Base-by-base conservation (phyloP, 495 filamentous ascomycete genomes). In the Penicillium malachiteum region DNA sequence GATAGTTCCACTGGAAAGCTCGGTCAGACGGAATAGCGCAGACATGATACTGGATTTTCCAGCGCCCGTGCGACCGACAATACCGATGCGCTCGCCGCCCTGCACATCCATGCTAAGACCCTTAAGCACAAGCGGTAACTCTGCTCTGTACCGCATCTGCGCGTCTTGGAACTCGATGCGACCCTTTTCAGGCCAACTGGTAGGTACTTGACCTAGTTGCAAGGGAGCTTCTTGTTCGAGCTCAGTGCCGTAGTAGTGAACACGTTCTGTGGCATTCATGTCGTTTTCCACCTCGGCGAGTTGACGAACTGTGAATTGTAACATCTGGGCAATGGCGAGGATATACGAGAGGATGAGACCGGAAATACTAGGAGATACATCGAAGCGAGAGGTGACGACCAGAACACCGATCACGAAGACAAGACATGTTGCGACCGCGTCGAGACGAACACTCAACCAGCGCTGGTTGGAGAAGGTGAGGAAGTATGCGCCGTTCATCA, bases 41-140 rank as follows among this genome's bases (percentile, higher is more conserved):
- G 85, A 86, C 90, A 96, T 96, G 78, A 98, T 96, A 57, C 84
- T 89, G 41, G 88, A 93, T 73, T 98, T 98, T 32, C 93, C 93
- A 0, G 94, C 94, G 6, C 93, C 93, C 0, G 93, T 98, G 16
- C 94, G 85, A 3, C 93, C 93, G 31, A 98, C 91, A 50, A 98
- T 88, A 13, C 94, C 93, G 52, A 98, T 91, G 21, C 92, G 84
- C 76, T 96, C 92, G 46, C 94, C 94, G 14, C 89, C 91, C 13
- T 68, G 72, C 13, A 98, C 81, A 48, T 88, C 83, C 81, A 97
- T 87, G 52, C 70, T 80, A 9, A 98, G 73, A 0, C 87, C 87
- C 54, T 88, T 82, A 3, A 98, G 81, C 0, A 97, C 92, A 1
- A 96, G 81, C 0, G 94, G 94, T 0, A 98, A 75, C 0, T 86